Percentiles rank a stretch among this genome's conserved stretches.
Evolutionary conservation across 2,329 filamentous ascomycete species (phyloP).

Genomic region (Bisporella sp.): DNA sequence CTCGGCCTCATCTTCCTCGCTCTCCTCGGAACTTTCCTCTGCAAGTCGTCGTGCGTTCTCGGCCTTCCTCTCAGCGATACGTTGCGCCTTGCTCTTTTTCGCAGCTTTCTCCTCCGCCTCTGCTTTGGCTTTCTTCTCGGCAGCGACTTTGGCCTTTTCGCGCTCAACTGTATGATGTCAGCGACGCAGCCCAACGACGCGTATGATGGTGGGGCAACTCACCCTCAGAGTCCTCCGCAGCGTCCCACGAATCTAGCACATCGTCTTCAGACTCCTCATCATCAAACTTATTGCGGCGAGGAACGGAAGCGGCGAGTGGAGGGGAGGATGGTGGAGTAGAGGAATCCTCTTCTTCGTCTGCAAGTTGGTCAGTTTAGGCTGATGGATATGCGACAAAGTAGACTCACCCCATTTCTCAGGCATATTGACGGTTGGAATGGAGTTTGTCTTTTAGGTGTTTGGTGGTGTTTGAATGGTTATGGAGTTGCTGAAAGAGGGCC

Average conservation of each 20-base stretch:
- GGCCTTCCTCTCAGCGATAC: conserved; percentile 73
- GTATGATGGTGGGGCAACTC: background rate
- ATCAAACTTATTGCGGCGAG: conserved; percentile 62
- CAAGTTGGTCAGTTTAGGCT: conserved; percentile 19
- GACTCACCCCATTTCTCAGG: conserved; percentile 29
- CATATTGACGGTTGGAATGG: conserved; percentile 17
- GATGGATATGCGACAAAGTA: conserved; percentile 3
- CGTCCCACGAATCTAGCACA: conserved; percentile 95
- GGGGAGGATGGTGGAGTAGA: conserved; percentile 36
- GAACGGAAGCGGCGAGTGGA: conserved; percentile 15
- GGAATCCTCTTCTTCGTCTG: conserved; percentile 40
- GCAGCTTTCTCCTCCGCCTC: conserved; percentile 82
- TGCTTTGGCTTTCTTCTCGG: conserved; percentile 80
- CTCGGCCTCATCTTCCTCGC: conserved; percentile 63
- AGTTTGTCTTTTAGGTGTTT: background rate
- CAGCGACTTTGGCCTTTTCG: conserved; percentile 86
- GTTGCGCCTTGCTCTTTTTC: conserved; percentile 83
- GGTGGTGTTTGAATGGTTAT: background rate
- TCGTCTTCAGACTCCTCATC: conserved; percentile 86
- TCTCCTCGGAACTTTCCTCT: conserved; percentile 49
- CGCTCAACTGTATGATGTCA: conserved; percentile 58
- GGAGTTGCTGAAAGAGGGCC: background rate
- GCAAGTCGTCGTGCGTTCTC: conserved; percentile 46
- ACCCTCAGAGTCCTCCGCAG: conserved; percentile 83
- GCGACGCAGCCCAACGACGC: background rate